Base-by-base conservation (phyloP, 2,329 filamentous ascomycete species). In the Fusarium sp. region DNA sequence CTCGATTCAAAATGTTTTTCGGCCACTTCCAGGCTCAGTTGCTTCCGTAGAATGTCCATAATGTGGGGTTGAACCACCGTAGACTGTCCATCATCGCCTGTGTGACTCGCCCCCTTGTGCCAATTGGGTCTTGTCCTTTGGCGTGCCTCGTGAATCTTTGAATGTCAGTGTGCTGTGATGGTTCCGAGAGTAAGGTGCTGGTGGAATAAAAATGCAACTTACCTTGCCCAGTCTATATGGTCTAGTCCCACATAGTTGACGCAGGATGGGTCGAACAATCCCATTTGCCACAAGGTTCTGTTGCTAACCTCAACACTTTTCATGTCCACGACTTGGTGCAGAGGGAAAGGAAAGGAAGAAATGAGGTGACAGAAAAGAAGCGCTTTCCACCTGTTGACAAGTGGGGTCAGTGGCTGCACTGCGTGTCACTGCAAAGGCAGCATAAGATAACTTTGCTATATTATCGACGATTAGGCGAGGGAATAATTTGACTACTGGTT, bases 21-120 rank as follows among this genome's bases (percentile, higher is more conserved):
- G n/a, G 22, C 17, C 47, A 62, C 50, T 30, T 62, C 55, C 30
- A 62, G 58, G 35, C 58, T 55, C 47, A 62, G 47, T 41, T 26
- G 13, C 10, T 35, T 56, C 15, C 28, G 13, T 56, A 22, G 41
- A 35, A 47, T n/a, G 28, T 47, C 56, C 40, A 43, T 24, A 32
- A 9, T 43, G 30, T 35, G 20, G 11, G 17, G 41, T 30, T 13
- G 46, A 55, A 26, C 41, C 43, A 53, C 39, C 35, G 17, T 46
- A 37, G 56, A 54, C 22, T 61, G 8, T 33, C 15, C 47, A 62
- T 62, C 41, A 62, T 62, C 54, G 56, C 35, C 41, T 43, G 57
- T 28, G 47, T 46, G 35, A 60, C n/a, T 19, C 30, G 8, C 33
- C 40, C 33, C 40, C 40, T 35, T 24, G 30, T 17, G 28, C 35